Evolutionary conservation across 345 rosid species (phyloP).

Genomic region (Abelmoschus esculentus): DNA sequence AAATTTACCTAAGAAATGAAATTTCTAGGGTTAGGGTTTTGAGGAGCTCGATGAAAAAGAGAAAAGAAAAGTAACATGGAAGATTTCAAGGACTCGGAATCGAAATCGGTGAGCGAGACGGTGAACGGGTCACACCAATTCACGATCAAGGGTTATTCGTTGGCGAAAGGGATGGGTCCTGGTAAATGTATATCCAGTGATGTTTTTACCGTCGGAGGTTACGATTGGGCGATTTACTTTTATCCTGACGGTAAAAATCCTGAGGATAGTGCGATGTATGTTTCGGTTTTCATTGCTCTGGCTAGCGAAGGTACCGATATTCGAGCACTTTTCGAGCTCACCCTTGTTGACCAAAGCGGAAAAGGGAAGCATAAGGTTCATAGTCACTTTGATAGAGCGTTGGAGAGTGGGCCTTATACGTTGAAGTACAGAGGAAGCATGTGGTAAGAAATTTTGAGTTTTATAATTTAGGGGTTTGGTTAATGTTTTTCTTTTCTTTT

Average conservation of each 20-base stretch:
- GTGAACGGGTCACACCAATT: constrained; percentile 80
- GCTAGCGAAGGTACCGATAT: constrained; percentile 83
- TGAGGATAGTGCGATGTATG: constrained; percentile 60
- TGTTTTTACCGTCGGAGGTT: constrained; percentile 74
- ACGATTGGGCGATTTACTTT: constrained; percentile 86
- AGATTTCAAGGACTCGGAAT: constrained; percentile 34
- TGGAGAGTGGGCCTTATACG: constrained; percentile 85
- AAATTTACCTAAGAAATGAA: not conserved
- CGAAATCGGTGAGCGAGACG: constrained; percentile 61
- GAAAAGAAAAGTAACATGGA: constrained; percentile 24
- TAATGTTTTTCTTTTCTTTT: not conserved
- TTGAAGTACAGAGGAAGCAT: constrained; percentile 84
- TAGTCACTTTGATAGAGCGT: constrained; percentile 80
- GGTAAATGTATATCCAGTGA: constrained; percentile 81
- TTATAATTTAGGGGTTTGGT: not conserved
- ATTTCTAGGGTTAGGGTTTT: constrained; percentile 9
- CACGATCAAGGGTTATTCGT: constrained; percentile 59
- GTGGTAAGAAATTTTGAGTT: constrained; percentile 45
- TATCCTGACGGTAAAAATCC: constrained; percentile 89
- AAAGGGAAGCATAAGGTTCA: constrained; percentile 82
- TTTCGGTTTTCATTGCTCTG: constrained; percentile 76
- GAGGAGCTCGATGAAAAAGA: constrained; percentile 26
- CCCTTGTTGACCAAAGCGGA: constrained; percentile 89
- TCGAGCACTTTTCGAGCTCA: constrained; percentile 79
- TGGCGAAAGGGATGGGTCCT: constrained; percentile 70